These are phyloP conservation scores for Mychonastes homosphaera DNA, from an alignment of 139 green algal genomes.

Conservation along the genomic window DNA sequence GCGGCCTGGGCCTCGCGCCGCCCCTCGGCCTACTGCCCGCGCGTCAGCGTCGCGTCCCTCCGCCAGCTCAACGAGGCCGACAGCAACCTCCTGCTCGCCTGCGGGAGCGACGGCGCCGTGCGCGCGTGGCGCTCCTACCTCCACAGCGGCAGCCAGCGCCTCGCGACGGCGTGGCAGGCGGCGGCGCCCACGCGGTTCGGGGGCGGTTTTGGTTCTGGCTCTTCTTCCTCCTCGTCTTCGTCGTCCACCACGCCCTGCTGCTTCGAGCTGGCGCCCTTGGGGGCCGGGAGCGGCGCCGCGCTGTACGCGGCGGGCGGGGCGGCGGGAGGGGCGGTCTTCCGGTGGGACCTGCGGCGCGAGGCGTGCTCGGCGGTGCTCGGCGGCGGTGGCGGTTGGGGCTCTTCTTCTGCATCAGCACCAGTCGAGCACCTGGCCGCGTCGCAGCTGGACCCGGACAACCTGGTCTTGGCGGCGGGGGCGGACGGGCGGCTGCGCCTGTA, in stretches of 20 bases:
- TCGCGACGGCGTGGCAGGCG: conserved; percentile 64
- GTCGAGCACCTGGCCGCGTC: conserved; percentile 24
- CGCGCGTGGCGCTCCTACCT: conserved; percentile 64
- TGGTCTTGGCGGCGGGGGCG: conserved; percentile 39
- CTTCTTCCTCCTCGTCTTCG: too few relatives aligned
- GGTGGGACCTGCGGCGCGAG: conserved; percentile 34
- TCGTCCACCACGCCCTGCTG: too few relatives aligned
- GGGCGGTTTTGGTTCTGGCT: too few relatives aligned
- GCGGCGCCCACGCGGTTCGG: too few relatives aligned
- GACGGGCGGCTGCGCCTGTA: conserved; percentile 53
- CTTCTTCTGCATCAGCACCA: conserved; percentile 5
- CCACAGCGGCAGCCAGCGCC: conserved; percentile 28
- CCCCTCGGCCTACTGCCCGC: too few relatives aligned
- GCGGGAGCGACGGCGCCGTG: conserved; percentile 54
- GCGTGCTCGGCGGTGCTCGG: background rate
- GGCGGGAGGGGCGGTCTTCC: conserved; percentile 39
- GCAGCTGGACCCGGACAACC: conserved; percentile 27
- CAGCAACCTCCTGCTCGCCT: conserved; percentile 51
- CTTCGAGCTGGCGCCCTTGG: too few relatives aligned
- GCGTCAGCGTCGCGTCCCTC: conserved; percentile 24
- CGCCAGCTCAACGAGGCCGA: conserved; percentile 67
- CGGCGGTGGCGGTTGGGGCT: background rate
- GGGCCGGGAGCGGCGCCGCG: too few relatives aligned
- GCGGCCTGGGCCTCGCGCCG: too few relatives aligned
- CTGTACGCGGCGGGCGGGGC: conserved; percentile 39